These are phyloP conservation scores for Vigna trinervia DNA, from an alignment of 306 rosid genomes.

Conservation along the genomic window DNA sequence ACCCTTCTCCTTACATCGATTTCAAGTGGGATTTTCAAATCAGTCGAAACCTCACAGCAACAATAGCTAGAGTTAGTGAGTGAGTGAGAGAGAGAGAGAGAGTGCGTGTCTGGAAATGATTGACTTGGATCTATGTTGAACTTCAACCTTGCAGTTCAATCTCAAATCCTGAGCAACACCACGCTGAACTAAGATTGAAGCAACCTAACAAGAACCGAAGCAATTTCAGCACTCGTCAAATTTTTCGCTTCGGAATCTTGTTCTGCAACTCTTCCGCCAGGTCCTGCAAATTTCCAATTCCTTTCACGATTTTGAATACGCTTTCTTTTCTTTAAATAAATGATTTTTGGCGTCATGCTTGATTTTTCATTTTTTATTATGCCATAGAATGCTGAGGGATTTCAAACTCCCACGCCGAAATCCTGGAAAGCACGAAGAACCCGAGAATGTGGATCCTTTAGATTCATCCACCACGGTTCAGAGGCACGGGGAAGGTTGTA, in stretches of 20 bases:
- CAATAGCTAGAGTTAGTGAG: not conserved
- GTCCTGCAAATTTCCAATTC: conserved; percentile 39
- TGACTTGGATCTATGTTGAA: conserved; percentile 45
- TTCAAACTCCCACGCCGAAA: conserved; percentile 70
- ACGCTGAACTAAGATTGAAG: conserved; percentile 34
- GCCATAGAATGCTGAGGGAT: conserved; percentile 82
- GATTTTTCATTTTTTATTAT: not conserved
- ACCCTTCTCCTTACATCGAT: conserved; percentile 36
- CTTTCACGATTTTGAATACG: not conserved
- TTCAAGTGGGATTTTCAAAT: conserved; percentile 32
- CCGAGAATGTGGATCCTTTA: conserved; percentile 68
- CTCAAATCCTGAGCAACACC: conserved; percentile 41
- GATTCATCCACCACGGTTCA: conserved; percentile 50
- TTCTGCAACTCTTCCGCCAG: conserved; percentile 73
- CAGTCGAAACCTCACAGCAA: conserved; percentile 38
- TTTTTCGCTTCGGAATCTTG: conserved; percentile 56
- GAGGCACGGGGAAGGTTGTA: conserved; percentile 52
- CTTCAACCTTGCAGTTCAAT: conserved; percentile 35
- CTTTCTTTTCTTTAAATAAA: not conserved
- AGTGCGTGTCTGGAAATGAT: not conserved
- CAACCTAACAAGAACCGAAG: not conserved
- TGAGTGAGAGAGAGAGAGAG: conserved; percentile 11
- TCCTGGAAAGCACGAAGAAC: conserved; percentile 67
- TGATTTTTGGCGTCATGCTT: not conserved
- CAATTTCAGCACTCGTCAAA: conserved; percentile 52